Base-by-base conservation (phyloP, 2,329 filamentous ascomycete species). In the Penicillium italicum region DNA sequence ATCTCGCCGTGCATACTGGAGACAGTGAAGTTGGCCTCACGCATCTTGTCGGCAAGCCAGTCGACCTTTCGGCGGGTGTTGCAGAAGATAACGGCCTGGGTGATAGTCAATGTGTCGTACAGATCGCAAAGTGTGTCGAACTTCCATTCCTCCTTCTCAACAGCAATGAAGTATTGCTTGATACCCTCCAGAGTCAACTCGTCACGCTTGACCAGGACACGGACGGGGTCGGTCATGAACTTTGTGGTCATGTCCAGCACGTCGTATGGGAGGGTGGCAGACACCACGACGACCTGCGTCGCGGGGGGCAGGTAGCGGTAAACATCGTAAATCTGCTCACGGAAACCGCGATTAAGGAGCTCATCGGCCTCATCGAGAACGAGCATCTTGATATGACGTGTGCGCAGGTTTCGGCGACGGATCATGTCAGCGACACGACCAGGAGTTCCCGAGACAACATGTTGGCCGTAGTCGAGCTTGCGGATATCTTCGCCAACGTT, bases 101-200 rank as follows among this genome's bases (percentile, higher is more conserved):
- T 99, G 74, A 97, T 99, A 76, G 94, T 99, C 75, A 99, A 89
- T 54, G 94, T 99, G 83, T 99, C 94, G 84, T 99, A 99, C 69
- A 99, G 81, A 80, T 99, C 94, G 71, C 90, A 97, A 62, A 99
- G 90, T 60, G 94, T 99, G 79, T 99, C 94, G 66, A 99, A 88
- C 83, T 99, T 99, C 94, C 94, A 99, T 75, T 99, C 94, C 79
- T 99, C 94, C 85, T 99, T 97, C 85, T 99, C 94, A 59, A 99
- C 94, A 58, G 94, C 94, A 80, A 99, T 97, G 83, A 97, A 99
- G 83, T 97, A 99, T 79, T 99, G 94, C 86, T 99, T 99, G 76
- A 99, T 96, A 90, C 94, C 94, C 82, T 99, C 94, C 58, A 99
- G 91, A 73, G 94, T 99, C 78, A 99, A 88, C 78, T 99, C 94